These are phyloP conservation scores for Hymenoscyphus albidus DNA, from an alignment of 2,329 filamentous ascomycete species.

Conservation along the genomic window DNA sequence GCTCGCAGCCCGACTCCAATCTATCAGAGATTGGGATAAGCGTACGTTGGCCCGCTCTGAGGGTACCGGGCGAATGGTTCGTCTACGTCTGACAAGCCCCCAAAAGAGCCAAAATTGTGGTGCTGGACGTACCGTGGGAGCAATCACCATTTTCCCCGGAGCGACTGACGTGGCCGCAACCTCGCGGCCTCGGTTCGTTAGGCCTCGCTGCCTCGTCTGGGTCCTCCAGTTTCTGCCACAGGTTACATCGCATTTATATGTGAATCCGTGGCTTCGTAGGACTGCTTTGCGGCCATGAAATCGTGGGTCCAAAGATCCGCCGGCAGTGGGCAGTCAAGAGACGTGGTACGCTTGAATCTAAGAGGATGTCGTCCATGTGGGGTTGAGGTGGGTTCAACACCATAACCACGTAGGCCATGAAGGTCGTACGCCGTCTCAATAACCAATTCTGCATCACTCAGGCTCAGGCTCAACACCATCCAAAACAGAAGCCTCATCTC, in stretches of 20 bases:
- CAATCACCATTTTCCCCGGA: slow-evolving; percentile 6
- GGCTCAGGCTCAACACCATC: neutral
- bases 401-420: slow-evolving; percentile 1
- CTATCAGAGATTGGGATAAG: neutral
- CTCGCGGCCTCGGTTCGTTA: neutral
- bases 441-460: neutral
- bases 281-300: neutral
- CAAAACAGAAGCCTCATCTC: slow-evolving; percentile 3
- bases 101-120: neutral
- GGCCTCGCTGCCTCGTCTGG: neutral
- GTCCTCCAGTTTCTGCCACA: neutral
- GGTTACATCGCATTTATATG: neutral
- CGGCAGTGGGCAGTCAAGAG: neutral
- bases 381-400: slow-evolving; percentile 4
- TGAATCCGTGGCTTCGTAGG: neutral
- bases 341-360: slow-evolving; percentile 10
- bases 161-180: slow-evolving; percentile 9
- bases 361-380: neutral
- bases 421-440: neutral
- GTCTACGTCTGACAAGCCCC: neutral
- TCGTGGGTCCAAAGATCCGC: slow-evolving; percentile 1
- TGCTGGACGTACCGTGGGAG: neutral
- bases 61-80: slow-evolving; percentile 9
- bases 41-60: neutral
- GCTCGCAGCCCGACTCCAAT: neutral